A percentile compares a stretch with the other conserved stretches of the same genome.
These are phyloP conservation scores for Chloranthus sessilifolius DNA, from an alignment of 164 flowering plant genomes.

Conservation along the genomic window DNA sequence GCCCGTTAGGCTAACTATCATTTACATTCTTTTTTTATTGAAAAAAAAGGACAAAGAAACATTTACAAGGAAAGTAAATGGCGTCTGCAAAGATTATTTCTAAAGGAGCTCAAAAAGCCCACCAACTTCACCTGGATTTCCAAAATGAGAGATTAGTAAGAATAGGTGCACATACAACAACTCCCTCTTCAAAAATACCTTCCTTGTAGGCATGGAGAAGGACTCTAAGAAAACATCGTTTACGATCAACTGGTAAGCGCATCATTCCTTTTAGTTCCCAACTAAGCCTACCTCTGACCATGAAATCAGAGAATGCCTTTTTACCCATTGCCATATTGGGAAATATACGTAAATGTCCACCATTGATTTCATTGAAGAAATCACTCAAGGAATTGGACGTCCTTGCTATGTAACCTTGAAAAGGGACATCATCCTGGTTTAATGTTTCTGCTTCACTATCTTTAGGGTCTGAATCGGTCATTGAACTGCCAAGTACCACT, in stretches of 20 bases:
- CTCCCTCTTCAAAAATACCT: conserved; percentile 89
- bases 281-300: conserved; percentile 22
- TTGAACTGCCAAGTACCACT: conserved; percentile 6
- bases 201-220: conserved; percentile 61
- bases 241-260: conserved; percentile 15
- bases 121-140: conserved; percentile 61
- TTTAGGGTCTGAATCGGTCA: conserved; percentile 1
- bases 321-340: conserved; percentile 30
- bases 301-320: conserved; percentile 18
- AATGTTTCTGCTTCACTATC: conserved; percentile 6
- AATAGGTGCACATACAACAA: conserved; percentile 74
- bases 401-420: conserved; percentile 51
- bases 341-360: conserved; percentile 37
- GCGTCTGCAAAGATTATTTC: no score
- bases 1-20: no score
- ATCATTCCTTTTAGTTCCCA: conserved; percentile 10
- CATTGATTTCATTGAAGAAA: conserved; percentile 32
- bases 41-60: no score
- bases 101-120: not conserved
- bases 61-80: no score
- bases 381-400: conserved; percentile 31
- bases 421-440: conserved; percentile 16
- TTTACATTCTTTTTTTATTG: no score
- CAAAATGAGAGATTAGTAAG: conserved; percentile 44
- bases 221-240: conserved; percentile 58